Percentiles rank a stretch among this genome's conserved stretches.
Conservation (phyloP, 2,329 filamentous ascomycete genomes). For the Aspergillus awamori region DNA sequence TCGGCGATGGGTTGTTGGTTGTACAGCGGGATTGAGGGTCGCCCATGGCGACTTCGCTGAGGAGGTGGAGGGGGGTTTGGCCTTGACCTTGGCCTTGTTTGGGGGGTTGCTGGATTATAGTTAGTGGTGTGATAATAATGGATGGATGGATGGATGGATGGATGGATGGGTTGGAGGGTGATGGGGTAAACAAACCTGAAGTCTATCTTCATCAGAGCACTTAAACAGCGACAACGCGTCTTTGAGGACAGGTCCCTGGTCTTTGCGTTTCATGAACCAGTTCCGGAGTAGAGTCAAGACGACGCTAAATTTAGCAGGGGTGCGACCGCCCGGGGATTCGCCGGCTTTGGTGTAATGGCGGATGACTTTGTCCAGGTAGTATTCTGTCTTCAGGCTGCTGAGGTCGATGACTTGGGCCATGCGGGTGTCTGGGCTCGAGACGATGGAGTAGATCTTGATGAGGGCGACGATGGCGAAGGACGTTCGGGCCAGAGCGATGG, state of each 20-base stretch:
- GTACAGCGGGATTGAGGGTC: constrained; percentile 26
- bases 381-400: constrained; percentile 65
- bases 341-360: constrained; percentile 68
- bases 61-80: constrained; percentile 41
- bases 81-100: constrained; percentile 13
- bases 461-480: constrained; percentile 72
- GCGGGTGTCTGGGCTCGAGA: constrained; percentile 64
- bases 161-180: background rate
- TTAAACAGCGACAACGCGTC: constrained; percentile 25
- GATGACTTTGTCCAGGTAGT: constrained; percentile 71
- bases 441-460: constrained; percentile 73
- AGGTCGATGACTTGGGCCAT: constrained; percentile 71
- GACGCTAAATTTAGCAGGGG: constrained; percentile 70
- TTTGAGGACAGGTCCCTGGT: constrained; percentile 30
- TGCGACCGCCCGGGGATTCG: constrained; percentile 64
- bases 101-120: constrained; percentile 1
- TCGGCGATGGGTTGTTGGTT: background rate
- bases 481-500: constrained; percentile 71
- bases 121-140: constrained; percentile 1
- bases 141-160: background rate
- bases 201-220: constrained; percentile 1
- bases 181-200: constrained; percentile 2
- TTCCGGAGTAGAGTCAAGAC: constrained; percentile 70
- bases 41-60: constrained; percentile 47
- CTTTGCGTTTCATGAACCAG: constrained; percentile 64